Evolutionary conservation across 345 rosid genomes (phyloP).

Genomic region (Citrus sinensis): DVS_A1.0 CM039161.1:3476501-3477000

Average conservation of each 20-base stretch:
- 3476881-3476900: constrained; percentile 82
- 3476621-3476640: constrained; percentile 71
- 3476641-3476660: constrained; percentile 84
- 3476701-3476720: not conserved
- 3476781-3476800: not conserved
- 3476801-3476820: not conserved
- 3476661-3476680: constrained; percentile 99
- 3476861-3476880: not conserved
- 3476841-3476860: not conserved
- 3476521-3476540: constrained; percentile 26
- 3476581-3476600: constrained; percentile 9
- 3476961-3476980: constrained; percentile 96
- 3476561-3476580: not conserved
- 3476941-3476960: constrained; percentile 91
- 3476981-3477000: constrained; percentile 95
- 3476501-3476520: constrained; percentile 79
- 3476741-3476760: too few relatives aligned
- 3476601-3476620: constrained; percentile 77
- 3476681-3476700: not conserved
- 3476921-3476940: constrained; percentile 90
- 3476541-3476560: not conserved
- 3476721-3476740: not conserved
- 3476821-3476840: not conserved
- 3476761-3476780: not conserved
- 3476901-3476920: constrained; percentile 87